Base-by-base conservation (phyloP, 768 basidiomycete genomes). In the Mycena indigotica region DNA sequence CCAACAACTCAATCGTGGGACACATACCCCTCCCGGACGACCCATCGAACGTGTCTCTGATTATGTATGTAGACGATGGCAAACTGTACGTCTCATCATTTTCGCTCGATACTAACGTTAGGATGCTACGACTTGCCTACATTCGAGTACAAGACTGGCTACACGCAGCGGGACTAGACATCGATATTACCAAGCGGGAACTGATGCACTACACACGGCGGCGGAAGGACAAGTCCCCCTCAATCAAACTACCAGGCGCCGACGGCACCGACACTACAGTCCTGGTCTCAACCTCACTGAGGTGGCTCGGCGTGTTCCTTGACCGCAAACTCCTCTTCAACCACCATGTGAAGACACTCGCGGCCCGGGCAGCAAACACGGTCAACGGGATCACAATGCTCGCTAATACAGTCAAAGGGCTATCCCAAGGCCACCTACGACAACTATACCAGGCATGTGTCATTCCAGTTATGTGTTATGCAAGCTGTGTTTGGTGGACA, bases 261-360 rank as follows among this genome's bases (percentile, higher is more conserved):
- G 35, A 52, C 21, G 35, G 50, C 3, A 17, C 15, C 3, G 28
- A 30, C 10, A n/a, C 19, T n/a, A 15, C n/a, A 26, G 12, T 41
- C 12, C n/a, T 38, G 23, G 50, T 25, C 1, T 28, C 23, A 15
- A 30, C 41, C 12, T 48, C 57, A 0, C 29, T 64, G 2, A 64
- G 55, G 26, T 69, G 67, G 67, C 63, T 71, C 2, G 69, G 69
- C 3, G 55, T 69, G 2, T 32, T 52, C 23, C 61, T 67, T n/a
- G 69, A 71, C 61, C 50, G 50, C 6, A 64, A 60, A 30, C 60
- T 71, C 10, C 55, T 50, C 0, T 71, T 70, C 53, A 41, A 65
- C 25, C 23, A 46, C 10, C 70, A 70, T 45, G 60, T 69, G 0
- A 25, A 58, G 5, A 35, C 15, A 4, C 53, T 65, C 52, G 39